A percentile compares a stretch with the other conserved stretches of the same genome.
phyloP scores from a whole-genome alignment of 495 filamentous ascomycete species.

The Jackrogersella minutella region DNA sequence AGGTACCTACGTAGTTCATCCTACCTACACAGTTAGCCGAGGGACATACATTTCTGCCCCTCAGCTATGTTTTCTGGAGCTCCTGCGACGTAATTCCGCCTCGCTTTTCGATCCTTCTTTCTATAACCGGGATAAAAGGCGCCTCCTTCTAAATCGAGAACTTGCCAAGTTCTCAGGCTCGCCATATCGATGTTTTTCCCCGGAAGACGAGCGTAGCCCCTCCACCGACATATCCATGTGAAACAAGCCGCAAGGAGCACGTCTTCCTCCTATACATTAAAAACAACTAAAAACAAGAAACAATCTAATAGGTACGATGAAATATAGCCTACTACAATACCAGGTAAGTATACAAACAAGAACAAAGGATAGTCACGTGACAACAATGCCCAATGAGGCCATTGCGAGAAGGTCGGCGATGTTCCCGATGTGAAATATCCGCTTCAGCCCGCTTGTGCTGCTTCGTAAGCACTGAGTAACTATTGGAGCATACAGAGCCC shows the following conservation, averaged over 20 bases:
- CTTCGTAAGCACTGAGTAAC: not conserved
- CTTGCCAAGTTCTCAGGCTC: not conserved
- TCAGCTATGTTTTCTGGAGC: not conserved
- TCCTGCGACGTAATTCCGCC: not conserved
- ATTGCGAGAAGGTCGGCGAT: not conserved
- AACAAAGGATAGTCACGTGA: slow-evolving; percentile 1
- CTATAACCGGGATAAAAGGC: not conserved
- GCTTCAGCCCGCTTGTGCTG: not conserved
- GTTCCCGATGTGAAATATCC: not conserved
- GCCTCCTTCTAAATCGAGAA: slow-evolving; percentile 1
- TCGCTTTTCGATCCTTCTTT: not conserved
- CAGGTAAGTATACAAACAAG: too few species aligned
- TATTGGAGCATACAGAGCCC: not conserved
- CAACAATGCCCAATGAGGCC: not conserved
- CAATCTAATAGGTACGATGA: too few species aligned
- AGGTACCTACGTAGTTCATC: too few species aligned
- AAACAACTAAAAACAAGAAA: too few species aligned
- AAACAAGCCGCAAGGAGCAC: not conserved
- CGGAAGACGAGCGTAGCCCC: not conserved
- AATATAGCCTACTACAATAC: too few species aligned
- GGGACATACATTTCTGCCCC: not conserved
- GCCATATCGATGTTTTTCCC: not conserved
- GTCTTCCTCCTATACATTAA: not conserved
- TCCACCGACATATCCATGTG: not conserved
- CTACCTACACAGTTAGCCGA: not conserved